These are phyloP conservation scores for Tetrapisispora phaffii DNA, from an alignment of 805 yeast genomes.

Conservation along the genomic window DNA sequence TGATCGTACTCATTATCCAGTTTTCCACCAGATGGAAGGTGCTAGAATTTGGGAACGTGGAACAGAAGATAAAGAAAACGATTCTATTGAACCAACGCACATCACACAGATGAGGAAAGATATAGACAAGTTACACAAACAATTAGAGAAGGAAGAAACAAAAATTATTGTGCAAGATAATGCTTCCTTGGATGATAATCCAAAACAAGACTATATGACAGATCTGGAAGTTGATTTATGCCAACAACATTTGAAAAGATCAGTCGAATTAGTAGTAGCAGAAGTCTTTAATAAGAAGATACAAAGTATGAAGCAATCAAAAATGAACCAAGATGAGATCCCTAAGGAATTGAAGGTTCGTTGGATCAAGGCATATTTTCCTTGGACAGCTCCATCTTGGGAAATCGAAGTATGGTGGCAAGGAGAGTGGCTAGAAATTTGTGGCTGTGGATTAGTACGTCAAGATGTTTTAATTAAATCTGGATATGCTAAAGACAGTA, in stretches of 20 bases:
- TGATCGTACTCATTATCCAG: slow-evolving; percentile 94
- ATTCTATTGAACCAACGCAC: slow-evolving; percentile 22
- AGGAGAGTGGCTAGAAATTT: slow-evolving; percentile 94
- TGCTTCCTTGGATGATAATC: slow-evolving; percentile 49
- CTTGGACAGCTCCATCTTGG: slow-evolving; percentile 98
- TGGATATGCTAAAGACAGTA: slow-evolving; percentile 44
- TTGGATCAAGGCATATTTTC: slow-evolving; percentile 93
- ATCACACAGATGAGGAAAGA: slow-evolving; percentile 44
- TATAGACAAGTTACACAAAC: slow-evolving; percentile 51
- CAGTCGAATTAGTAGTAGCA: slow-evolving; percentile 73
- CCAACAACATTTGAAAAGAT: slow-evolving; percentile 70
- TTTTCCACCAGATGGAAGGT: slow-evolving; percentile 96
- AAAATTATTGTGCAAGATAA: slow-evolving; percentile 75
- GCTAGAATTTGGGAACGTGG: slow-evolving; percentile 70
- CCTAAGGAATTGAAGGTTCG: slow-evolving; percentile 62
- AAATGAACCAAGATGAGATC: slow-evolving; percentile 42
- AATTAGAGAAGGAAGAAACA: slow-evolving; percentile 18
- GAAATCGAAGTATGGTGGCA: slow-evolving; percentile 99
- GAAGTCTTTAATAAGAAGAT: slow-evolving; percentile 54
- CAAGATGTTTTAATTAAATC: slow-evolving; percentile 68
- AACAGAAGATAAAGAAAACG: slow-evolving; percentile 25
- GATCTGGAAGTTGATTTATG: slow-evolving; percentile 59
- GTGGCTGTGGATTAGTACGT: slow-evolving; percentile 89
- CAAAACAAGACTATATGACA: slow-evolving; percentile 71
- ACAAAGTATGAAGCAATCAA: slow-evolving; percentile 14